phyloP scores from a whole-genome alignment of 2,329 filamentous ascomycete species.

The Magnaporthiopsis rhizophila region DNA sequence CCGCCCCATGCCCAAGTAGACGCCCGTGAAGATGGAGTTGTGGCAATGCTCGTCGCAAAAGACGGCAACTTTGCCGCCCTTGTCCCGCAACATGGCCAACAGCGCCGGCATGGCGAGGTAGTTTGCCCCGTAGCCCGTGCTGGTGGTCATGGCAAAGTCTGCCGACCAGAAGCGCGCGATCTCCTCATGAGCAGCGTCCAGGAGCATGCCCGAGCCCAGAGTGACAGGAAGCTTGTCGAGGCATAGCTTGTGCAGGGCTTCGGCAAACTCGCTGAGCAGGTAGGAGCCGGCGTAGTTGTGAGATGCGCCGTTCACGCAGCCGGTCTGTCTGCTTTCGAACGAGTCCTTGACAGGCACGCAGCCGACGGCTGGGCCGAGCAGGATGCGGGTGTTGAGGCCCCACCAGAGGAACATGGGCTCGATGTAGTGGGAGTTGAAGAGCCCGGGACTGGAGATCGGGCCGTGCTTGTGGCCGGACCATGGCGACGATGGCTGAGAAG shows the following conservation, averaged over 20 bases:
- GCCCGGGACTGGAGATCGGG: background rate
- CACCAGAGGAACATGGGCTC: slow-evolving; percentile 14
- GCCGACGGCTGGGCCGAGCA: slow-evolving; percentile 7
- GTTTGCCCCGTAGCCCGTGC: slow-evolving; percentile 14
- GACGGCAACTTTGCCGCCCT: slow-evolving; percentile 3
- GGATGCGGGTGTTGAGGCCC: slow-evolving; percentile 12
- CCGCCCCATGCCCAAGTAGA: slow-evolving; percentile 8
- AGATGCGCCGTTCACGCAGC: slow-evolving; percentile 11
- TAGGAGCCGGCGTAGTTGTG: slow-evolving; percentile 15
- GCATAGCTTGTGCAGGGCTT: slow-evolving; percentile 11
- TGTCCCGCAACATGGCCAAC: slow-evolving; percentile 1
- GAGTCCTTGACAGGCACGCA: background rate
- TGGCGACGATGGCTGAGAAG: background rate
- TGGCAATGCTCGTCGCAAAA: slow-evolving; percentile 12
- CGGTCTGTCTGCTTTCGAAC: background rate
- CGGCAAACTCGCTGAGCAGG: slow-evolving; percentile 2
- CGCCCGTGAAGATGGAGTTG: slow-evolving; percentile 13
- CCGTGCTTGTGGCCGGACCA: slow-evolving; percentile 5
- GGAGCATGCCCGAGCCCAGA: slow-evolving; percentile 8
- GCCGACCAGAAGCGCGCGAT: slow-evolving; percentile 9
- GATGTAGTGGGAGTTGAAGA: slow-evolving; percentile 10
- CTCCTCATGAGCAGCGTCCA: slow-evolving; percentile 7
- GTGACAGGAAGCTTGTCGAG: slow-evolving; percentile 11
- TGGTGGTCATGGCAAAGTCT: slow-evolving; percentile 12
- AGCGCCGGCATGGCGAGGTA: slow-evolving; percentile 12